Evolutionary conservation across 179 eudicot genomes (phyloP).

Genomic region (Vitellaria paradoxa): DNA sequence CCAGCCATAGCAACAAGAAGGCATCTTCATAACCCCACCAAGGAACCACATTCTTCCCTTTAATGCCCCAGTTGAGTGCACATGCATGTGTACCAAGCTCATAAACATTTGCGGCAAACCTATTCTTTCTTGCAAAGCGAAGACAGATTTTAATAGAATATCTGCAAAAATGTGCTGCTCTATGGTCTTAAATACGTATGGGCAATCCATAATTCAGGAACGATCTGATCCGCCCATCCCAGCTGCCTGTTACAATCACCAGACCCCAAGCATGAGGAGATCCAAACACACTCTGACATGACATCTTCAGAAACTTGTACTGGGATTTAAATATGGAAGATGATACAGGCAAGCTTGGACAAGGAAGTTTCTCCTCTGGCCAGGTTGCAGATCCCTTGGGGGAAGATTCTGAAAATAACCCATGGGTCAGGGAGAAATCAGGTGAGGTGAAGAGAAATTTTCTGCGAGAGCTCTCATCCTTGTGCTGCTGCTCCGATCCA

Average conservation of each 20-base stretch:
- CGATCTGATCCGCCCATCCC: constrained; percentile 41
- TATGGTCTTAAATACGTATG: constrained; percentile 12
- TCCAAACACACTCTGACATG: constrained; percentile 35
- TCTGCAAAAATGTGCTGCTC: not conserved
- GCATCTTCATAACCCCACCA: constrained; percentile 2
- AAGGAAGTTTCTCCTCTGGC: constrained; percentile 49
- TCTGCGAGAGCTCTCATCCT: constrained; percentile 6
- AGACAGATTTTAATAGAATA: not conserved
- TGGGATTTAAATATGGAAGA: constrained; percentile 33
- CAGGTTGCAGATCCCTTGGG: constrained; percentile 50
- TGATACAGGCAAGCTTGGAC: constrained; percentile 29
- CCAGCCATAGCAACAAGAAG: not conserved
- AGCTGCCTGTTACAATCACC: constrained; percentile 50
- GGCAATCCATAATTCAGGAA: constrained; percentile 50
- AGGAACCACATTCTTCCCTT: not conserved
- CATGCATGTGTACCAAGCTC: constrained; percentile 1
- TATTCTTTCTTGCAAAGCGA: not conserved
- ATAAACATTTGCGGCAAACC: not conserved
- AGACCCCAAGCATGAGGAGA: constrained; percentile 46
- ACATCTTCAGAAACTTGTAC: constrained; percentile 33
- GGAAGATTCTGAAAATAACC: constrained; percentile 25
- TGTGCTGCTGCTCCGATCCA: constrained; percentile 8
- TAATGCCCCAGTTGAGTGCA: not conserved
- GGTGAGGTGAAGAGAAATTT: constrained; percentile 22
- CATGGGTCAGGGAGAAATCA: constrained; percentile 18